Percentiles rank a stretch among this genome's conserved stretches.
phyloP scores from a whole-genome alignment of 345 rosid species.

The Ceriops decandra region DNA sequence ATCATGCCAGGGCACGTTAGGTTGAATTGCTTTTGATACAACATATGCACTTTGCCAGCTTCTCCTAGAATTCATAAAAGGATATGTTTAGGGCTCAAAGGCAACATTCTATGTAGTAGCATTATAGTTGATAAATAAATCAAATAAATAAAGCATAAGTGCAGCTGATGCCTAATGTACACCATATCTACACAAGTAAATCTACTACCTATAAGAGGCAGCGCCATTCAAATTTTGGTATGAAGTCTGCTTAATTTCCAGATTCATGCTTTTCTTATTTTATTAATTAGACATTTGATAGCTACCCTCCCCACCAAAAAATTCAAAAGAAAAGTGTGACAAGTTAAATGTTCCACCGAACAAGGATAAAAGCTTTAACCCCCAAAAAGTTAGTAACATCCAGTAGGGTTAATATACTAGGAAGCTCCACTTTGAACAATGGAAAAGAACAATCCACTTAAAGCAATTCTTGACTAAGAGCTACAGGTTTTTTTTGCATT shows the following conservation, averaged over 20 bases:
- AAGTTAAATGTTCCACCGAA: background rate
- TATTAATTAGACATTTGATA: background rate
- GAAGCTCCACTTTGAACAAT: no score
- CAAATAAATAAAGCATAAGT: background rate
- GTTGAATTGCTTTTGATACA: background rate
- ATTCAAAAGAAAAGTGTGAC: background rate
- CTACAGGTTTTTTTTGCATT: no score
- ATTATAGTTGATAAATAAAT: background rate
- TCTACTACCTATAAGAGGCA: no score
- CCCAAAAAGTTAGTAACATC: background rate
- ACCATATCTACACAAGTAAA: no score
- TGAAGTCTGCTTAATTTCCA: no score
- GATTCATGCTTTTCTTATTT: background rate
- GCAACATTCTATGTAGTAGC: background rate
- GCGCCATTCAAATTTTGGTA: no score
- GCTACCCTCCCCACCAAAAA: conserved; percentile 1
- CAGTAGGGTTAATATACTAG: no score
- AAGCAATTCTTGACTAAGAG: no score
- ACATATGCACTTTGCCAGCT: background rate
- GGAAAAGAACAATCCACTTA: no score
- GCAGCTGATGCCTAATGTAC: background rate
- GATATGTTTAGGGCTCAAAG: background rate
- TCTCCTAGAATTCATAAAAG: background rate
- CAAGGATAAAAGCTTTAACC: background rate
- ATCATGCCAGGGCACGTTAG: no score